A percentile compares a stretch with the other conserved stretches of the same genome.
phyloP scores from a whole-genome alignment of 257 asterid genomes.

The Haberlea rhodopensis region DNA sequence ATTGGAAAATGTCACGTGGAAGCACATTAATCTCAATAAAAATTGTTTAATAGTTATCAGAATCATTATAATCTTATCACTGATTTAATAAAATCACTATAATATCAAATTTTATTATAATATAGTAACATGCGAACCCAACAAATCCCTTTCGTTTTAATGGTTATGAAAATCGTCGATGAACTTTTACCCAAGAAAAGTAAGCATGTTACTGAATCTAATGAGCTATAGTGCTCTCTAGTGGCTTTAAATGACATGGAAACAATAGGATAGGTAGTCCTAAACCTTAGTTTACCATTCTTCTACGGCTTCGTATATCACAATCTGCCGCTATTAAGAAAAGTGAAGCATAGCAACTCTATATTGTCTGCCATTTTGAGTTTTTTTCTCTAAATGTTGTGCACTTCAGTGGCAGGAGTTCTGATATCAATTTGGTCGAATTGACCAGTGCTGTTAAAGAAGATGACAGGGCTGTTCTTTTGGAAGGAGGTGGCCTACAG shows the following conservation, averaged over 20 bases:
- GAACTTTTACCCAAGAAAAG: neutral
- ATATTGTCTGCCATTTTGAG: conserved; percentile 9
- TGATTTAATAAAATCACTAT: no score
- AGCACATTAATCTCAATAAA: no score
- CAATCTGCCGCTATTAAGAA: neutral
- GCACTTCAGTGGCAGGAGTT: conserved; percentile 53
- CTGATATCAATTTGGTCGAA: conserved; percentile 73
- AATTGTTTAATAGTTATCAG: no score
- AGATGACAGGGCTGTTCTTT: conserved; percentile 68
- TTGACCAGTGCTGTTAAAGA: conserved; percentile 57
- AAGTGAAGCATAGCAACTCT: neutral
- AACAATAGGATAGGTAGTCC: neutral
- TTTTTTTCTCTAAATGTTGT: conserved; percentile 23
- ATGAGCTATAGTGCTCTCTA: neutral
- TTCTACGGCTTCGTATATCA: neutral
- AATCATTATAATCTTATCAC: no score
- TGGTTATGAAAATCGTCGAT: conserved; percentile 5
- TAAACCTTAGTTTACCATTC: neutral
- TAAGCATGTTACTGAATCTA: conserved; percentile 8
- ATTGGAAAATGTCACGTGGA: no score
- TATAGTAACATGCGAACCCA: no score
- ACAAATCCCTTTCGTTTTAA: neutral
- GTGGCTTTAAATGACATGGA: neutral
- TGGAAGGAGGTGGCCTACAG: conserved; percentile 79
- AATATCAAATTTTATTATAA: no score